Conservation (phyloP, 176 grass and related monocot genomes). For the Cymbopogon citratus region DNA sequence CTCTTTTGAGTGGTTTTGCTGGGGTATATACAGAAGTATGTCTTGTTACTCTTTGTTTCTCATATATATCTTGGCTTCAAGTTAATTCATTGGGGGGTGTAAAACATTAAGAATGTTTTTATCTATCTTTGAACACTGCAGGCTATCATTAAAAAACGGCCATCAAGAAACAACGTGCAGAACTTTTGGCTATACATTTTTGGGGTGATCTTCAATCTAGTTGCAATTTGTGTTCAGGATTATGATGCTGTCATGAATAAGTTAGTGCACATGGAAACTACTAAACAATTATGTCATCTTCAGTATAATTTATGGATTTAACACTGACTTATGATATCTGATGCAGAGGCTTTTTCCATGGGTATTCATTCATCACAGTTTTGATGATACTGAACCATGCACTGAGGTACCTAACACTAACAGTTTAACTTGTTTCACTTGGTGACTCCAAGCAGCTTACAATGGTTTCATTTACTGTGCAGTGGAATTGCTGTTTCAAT, state of each 20-base stretch:
- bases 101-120: not conserved
- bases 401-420: conserved; percentile 39
- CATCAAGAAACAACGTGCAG: conserved; percentile 65
- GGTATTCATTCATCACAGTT: conserved; percentile 63
- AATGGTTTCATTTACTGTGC: conserved; percentile 23
- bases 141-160: conserved; percentile 70
- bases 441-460: not conserved
- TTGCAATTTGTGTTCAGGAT: conserved; percentile 57
- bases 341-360: conserved; percentile 72
- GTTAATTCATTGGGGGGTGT: not conserved
- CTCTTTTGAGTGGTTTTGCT: conserved; percentile 73
- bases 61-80: not conserved
- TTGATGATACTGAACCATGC: conserved; percentile 83
- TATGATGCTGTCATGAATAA: conserved; percentile 65
- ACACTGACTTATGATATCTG: conserved; percentile 23
- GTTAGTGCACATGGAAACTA: conserved; percentile 32
- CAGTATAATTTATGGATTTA: not conserved
- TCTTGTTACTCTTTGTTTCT: not conserved
- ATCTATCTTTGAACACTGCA: conserved; percentile 23
- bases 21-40: conserved; percentile 63
- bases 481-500: conserved; percentile 72
- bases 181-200: conserved; percentile 83
- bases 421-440: not conserved
- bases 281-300: not conserved
- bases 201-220: conserved; percentile 69